Evolutionary conservation across 805 yeast genomes (phyloP), one percentile per base, ranked within the genome.

Genomic region (Soucietia sequanensis): DNA sequence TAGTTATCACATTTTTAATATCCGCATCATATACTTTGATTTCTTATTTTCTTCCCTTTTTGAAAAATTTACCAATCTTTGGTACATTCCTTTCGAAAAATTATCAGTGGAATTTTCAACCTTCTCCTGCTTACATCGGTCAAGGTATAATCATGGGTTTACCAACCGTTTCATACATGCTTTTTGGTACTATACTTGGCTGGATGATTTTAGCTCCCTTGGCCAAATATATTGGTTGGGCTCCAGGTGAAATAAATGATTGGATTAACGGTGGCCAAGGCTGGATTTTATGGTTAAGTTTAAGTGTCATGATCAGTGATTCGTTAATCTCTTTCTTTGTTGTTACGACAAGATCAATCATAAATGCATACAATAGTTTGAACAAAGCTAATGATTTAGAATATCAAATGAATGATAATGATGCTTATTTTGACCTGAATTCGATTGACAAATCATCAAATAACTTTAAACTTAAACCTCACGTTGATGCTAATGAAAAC

Each of bases 71-170:
- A 5, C 97, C 97, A 0, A 52, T 91, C 1, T 85, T 91, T 56
- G 98, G 98, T 0, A 24, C 47, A 1, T 50, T 53, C 29, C 61
- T 87, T 13, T 84, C 95, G 0, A 50, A 62, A 14, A 60, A 69
- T 12, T 85, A 86, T 59, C 70, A 84, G 30, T 86, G 97, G 93
- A 81, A 84, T 39, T 75, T 93, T 40, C 96, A 93, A 56, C 96
- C 96, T 0, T 88, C 96, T 0, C 99, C 99, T 0, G 98, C 98
- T 0, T 91, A 91, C 55, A 75, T 93, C 23, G 99, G 99, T 2
- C 99, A 91, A 60, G 99, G 99, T 4, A 88, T 93, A 26, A 91
- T 91, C 38, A 91, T 91, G 99, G 99, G 99, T 0, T 65, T 89
- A 6, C 86, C 90, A 2, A 89, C 98, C 0, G 95, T 89, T 0